Evolutionary conservation across 2,329 filamentous ascomycete species (phyloP).

Genomic region (Pseudodiploospora longispora): DNA sequence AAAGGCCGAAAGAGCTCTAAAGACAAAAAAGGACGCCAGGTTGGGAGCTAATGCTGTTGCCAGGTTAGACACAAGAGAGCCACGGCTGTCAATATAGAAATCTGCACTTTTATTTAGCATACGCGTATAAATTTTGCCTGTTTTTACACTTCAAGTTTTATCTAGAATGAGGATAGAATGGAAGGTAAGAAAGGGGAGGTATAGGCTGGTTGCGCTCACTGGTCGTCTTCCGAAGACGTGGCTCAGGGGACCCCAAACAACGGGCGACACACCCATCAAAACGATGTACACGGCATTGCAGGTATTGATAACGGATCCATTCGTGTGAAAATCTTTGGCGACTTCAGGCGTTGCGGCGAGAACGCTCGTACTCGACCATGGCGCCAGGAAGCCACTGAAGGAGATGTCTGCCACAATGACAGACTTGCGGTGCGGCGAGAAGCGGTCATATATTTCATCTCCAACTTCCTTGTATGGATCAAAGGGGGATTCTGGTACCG

Average conservation of each 20-base stretch:
- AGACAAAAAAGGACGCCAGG: slow-evolving; percentile 62
- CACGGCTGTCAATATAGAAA: slow-evolving; percentile 45
- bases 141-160: too few species aligned
- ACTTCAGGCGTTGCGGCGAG: slow-evolving; percentile 69
- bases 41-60: slow-evolving; percentile 67
- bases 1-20: slow-evolving; percentile 66
- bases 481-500: slow-evolving; percentile 2
- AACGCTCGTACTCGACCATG: slow-evolving; percentile 66
- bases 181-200: background rate
- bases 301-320: slow-evolving; percentile 61
- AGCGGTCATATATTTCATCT: slow-evolving; percentile 56
- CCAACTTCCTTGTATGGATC: slow-evolving; percentile 19
- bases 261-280: slow-evolving; percentile 63
- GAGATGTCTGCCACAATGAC: slow-evolving; percentile 62
- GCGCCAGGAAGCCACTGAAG: slow-evolving; percentile 68
- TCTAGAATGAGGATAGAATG: too few species aligned
- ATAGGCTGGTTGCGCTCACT: slow-evolving; percentile 30
- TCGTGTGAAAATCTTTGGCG: slow-evolving; percentile 55
- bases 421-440: slow-evolving; percentile 54
- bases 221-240: slow-evolving; percentile 53
- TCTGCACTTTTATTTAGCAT: slow-evolving; percentile 9
- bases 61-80: slow-evolving; percentile 64
- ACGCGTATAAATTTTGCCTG: too few species aligned
- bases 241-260: slow-evolving; percentile 66
- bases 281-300: slow-evolving; percentile 69